Evolutionary conservation across 2,329 filamentous ascomycete genomes (phyloP).

Genomic region (Didymella segeticola): DNA sequence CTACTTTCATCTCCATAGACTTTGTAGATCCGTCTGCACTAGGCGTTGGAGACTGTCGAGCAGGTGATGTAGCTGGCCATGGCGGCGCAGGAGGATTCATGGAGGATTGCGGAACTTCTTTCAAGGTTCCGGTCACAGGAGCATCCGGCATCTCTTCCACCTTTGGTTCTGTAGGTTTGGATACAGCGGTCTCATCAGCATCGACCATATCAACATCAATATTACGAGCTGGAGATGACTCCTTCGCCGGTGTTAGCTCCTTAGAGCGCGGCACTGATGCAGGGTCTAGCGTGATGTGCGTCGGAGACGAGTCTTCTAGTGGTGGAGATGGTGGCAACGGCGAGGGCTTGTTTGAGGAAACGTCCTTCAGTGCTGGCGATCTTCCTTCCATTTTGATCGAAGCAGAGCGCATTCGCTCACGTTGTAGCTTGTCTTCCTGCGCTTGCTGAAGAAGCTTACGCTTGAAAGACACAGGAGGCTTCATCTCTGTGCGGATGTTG

Average conservation of each 20-base stretch:
- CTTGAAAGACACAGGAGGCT: slow-evolving; percentile 45
- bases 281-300: slow-evolving; percentile 36
- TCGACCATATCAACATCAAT: slow-evolving; percentile 30
- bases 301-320: slow-evolving; percentile 32
- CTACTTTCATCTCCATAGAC: slow-evolving; percentile 33
- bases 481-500: slow-evolving; percentile 25
- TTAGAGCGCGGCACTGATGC: slow-evolving; percentile 25
- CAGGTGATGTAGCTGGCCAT: slow-evolving; percentile 30
- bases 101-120: slow-evolving; percentile 36
- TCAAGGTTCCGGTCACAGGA: slow-evolving; percentile 22
- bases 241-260: slow-evolving; percentile 35
- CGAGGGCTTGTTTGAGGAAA: slow-evolving; percentile 42
- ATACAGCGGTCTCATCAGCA: slow-evolving; percentile 9
- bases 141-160: slow-evolving; percentile 42
- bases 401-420: slow-evolving; percentile 46
- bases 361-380: slow-evolving; percentile 43
- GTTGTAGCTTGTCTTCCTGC: slow-evolving; percentile 46
- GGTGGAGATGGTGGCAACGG: slow-evolving; percentile 35
- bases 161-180: slow-evolving; percentile 44
- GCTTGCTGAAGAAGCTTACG: slow-evolving; percentile 48
- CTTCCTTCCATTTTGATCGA: slow-evolving; percentile 44
- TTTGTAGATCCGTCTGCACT: slow-evolving; percentile 21
- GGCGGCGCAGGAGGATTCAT: slow-evolving; percentile 46
- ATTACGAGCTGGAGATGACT: slow-evolving; percentile 24
- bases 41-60: slow-evolving; percentile 22